phyloP scores from a whole-genome alignment of 2,329 filamentous ascomycete genomes.

The Cytospora chrysosperma region DNA sequence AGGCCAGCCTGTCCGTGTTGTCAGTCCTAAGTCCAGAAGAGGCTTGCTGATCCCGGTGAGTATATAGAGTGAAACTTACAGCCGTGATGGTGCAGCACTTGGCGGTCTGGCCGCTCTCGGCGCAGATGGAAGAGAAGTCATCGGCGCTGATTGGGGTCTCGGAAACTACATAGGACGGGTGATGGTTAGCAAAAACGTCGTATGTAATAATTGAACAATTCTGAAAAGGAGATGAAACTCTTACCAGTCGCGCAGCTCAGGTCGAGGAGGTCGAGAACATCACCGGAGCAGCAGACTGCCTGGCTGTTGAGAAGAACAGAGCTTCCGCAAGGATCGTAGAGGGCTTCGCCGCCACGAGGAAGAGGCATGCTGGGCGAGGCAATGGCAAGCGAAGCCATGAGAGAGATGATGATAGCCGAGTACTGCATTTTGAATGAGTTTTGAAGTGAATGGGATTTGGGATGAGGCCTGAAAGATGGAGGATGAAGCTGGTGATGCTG shows the following conservation, averaged over 20 bases:
- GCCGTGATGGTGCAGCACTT: conserved; percentile 1
- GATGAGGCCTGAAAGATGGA: neutral
- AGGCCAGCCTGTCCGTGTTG: neutral
- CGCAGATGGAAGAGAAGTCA: neutral
- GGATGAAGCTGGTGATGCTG: neutral
- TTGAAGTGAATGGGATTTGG: neutral
- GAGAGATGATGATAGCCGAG: conserved; percentile 6
- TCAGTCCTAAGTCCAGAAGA: neutral
- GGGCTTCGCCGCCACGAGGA: neutral
- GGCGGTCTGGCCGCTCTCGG: neutral
- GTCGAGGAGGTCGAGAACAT: neutral
- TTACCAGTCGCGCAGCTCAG: conserved; percentile 16
- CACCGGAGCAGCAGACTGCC: conserved; percentile 8
- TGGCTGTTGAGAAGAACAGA: neutral
- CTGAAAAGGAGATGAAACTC: neutral
- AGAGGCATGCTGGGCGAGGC: conserved; percentile 7
- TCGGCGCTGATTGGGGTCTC: neutral
- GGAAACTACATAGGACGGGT: neutral
- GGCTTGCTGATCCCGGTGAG: no score
- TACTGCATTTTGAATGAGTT: conserved; percentile 15
- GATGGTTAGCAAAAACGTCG: neutral
- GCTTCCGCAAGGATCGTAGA: conserved; percentile 11
- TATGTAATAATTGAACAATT: neutral
- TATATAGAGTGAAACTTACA: neutral
- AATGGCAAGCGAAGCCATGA: conserved; percentile 22